These are phyloP conservation scores for Pulveroboletus sp. DNA, from an alignment of 768 basidiomycete genomes.

Conservation along the genomic window DNA sequence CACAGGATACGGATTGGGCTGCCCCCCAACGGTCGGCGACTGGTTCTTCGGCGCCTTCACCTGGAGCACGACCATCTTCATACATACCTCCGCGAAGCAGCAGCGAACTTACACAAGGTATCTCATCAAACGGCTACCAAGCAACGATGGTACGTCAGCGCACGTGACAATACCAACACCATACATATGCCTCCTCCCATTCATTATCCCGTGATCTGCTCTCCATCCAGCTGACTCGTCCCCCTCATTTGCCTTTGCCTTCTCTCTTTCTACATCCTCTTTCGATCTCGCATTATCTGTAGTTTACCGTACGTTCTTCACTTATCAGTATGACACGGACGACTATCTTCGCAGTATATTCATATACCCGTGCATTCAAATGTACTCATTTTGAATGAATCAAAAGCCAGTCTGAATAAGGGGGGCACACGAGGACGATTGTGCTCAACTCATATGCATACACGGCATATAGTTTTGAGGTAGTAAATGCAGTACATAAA, in stretches of 20 bases:
- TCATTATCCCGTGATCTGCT: slow-evolving; percentile 22
- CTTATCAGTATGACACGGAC: slow-evolving; percentile 57
- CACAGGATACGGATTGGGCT: slow-evolving; percentile 44
- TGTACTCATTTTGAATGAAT: slow-evolving; percentile 38
- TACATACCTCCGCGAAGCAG: slow-evolving; percentile 44
- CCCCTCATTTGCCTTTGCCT: slow-evolving; percentile 22
- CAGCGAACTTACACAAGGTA: slow-evolving; percentile 38
- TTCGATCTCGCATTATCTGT: slow-evolving; percentile 53
- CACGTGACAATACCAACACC: slow-evolving; percentile 32
- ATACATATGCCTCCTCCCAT: slow-evolving; percentile 5
- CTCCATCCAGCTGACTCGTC: slow-evolving; percentile 22
- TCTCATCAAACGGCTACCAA: slow-evolving; percentile 43
- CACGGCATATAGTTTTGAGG: slow-evolving; percentile 38
- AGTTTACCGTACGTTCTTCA: slow-evolving; percentile 47
- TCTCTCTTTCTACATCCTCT: slow-evolving; percentile 26
- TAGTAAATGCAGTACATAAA: slow-evolving; percentile 17
- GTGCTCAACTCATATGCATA: slow-evolving; percentile 26
- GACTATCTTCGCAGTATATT: slow-evolving; percentile 54
- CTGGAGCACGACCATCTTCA: slow-evolving; percentile 48
- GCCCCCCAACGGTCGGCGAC: slow-evolving; percentile 37
- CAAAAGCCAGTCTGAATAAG: slow-evolving; percentile 9
- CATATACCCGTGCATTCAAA: slow-evolving; percentile 50
- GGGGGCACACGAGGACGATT: too few species aligned
- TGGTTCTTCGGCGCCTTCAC: slow-evolving; percentile 28
- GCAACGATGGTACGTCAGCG: slow-evolving; percentile 46